phyloP scores from a whole-genome alignment of 2,329 filamentous ascomycete species.

The Colletotrichum sp. region DNA sequence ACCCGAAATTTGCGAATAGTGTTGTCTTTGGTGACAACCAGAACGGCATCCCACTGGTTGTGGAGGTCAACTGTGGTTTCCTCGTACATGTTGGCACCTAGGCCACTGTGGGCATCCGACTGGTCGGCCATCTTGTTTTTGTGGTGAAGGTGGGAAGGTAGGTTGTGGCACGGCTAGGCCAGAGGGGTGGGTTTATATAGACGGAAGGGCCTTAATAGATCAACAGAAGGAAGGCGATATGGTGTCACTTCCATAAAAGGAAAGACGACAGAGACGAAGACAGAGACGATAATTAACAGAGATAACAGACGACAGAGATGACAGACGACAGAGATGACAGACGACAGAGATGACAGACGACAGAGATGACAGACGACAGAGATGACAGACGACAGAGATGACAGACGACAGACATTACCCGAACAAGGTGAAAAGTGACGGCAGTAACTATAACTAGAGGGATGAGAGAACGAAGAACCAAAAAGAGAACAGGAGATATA shows the following conservation, averaged over 20 bases:
- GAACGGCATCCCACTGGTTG: neutral
- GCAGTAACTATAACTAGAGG: neutral
- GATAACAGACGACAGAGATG: neutral
- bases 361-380: neutral
- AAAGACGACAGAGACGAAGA: neutral
- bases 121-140: neutral
- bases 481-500: too few species aligned
- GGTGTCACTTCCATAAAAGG: too few species aligned
- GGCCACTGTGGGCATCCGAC: accelerated
- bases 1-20: neutral
- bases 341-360: accelerated
- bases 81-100: neutral
- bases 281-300: neutral
- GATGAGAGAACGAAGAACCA: too few species aligned
- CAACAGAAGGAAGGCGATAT: accelerated
- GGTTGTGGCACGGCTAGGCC: neutral
- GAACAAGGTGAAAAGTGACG: too few species aligned
- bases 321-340: neutral
- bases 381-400: too few species aligned
- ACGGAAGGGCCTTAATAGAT: neutral
- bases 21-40: neutral
- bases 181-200: neutral
- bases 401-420: too few species aligned
- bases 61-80: neutral
- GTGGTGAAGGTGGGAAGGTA: neutral